Percentiles rank a stretch among this genome's conserved stretches.
Evolutionary conservation across 148 eudicot species (phyloP).

Genomic region (Rhododendron vialii): DNA sequence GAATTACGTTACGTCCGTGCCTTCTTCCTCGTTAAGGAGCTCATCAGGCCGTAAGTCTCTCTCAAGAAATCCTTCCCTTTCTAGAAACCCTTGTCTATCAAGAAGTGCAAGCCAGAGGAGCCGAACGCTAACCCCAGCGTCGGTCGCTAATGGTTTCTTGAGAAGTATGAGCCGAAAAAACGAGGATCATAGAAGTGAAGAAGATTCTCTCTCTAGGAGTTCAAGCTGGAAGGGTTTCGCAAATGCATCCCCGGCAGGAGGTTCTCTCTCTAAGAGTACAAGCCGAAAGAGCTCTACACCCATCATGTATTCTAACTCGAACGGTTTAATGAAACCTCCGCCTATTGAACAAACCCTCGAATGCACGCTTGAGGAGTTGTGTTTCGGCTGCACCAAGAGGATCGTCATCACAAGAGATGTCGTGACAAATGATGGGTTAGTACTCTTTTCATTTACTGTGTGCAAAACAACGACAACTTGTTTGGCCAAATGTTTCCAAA

Average conservation of each 20-base stretch:
- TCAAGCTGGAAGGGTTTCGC: too few species aligned
- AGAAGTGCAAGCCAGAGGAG: constrained; percentile 13
- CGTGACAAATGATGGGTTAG: constrained; percentile 37
- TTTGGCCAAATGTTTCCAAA: too few species aligned
- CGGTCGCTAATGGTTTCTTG: not conserved
- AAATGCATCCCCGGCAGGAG: too few species aligned
- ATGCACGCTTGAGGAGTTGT: constrained; percentile 69
- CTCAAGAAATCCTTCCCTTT: too few species aligned
- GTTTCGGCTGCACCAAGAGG: constrained; percentile 60
- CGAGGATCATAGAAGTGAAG: too few species aligned
- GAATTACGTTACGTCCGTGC: not conserved
- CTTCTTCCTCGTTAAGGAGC: constrained; percentile 12
- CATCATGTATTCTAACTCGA: not conserved
- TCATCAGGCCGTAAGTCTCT: not conserved
- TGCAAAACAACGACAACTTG: too few species aligned
- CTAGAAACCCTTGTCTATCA: not conserved
- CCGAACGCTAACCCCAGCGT: not conserved
- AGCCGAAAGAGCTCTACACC: too few species aligned
- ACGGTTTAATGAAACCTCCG: constrained; percentile 42
- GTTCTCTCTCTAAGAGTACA: too few species aligned
- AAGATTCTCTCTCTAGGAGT: too few species aligned
- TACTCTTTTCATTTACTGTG: not conserved
- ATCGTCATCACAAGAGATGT: constrained; percentile 13
- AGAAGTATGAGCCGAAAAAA: constrained; percentile 19
- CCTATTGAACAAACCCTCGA: constrained; percentile 34